Conservation (phyloP, 1,139 yeast species). For the Pichia sp. region DNA sequence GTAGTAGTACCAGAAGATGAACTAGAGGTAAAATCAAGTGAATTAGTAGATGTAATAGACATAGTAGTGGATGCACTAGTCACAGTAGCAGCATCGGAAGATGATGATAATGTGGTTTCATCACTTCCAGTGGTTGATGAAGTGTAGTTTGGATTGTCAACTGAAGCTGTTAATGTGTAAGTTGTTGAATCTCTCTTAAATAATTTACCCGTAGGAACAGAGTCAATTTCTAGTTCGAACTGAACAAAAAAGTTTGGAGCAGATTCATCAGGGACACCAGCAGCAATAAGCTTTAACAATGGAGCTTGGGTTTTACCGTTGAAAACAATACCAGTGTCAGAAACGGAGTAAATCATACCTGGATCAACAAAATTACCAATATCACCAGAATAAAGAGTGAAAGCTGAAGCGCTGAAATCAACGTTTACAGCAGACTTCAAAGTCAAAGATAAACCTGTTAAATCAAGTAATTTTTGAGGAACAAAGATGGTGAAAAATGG, state of each 20-base stretch:
- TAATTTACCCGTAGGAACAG: neutral
- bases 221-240: conserved; percentile 7
- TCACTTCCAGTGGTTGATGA: too few species aligned
- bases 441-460: conserved; percentile 8
- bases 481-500: conserved; percentile 12
- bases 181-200: conserved; percentile 11
- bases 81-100: conserved; percentile 12
- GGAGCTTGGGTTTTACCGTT: conserved; percentile 16
- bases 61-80: conserved; percentile 1
- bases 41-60: conserved; percentile 9
- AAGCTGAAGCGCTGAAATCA: neutral
- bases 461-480: conserved; percentile 10
- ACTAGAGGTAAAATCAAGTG: conserved; percentile 10
- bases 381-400: conserved; percentile 14
- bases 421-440: conserved; percentile 1
- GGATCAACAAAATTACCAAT: conserved; percentile 12
- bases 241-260: conserved; percentile 1
- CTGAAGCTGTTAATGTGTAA: conserved; percentile 5
- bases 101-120: conserved; percentile 7
- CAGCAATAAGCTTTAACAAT: conserved; percentile 8
- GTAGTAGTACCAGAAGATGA: conserved; percentile 11
- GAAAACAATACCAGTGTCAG: conserved; percentile 8
- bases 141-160: conserved; percentile 6
- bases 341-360: conserved; percentile 7
- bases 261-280: conserved; percentile 1